A percentile compares a stretch with the other conserved stretches of the same genome.
Evolutionary conservation across 2,329 filamentous ascomycete genomes (phyloP).

Genomic region (Sarocladiaceae sp.): DNA sequence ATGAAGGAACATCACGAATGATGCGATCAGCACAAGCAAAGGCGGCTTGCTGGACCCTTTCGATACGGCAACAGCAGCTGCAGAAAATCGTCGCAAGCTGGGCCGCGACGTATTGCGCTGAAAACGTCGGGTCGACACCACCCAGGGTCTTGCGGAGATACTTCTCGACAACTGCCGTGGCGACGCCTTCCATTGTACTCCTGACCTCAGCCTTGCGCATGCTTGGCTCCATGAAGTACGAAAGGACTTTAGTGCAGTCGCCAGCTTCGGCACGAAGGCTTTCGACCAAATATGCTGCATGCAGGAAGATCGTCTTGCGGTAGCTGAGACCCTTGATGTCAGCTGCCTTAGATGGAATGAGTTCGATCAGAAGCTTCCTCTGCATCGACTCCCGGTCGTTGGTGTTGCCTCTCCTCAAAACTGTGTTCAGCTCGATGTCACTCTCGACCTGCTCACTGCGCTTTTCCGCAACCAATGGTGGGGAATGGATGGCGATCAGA

Average conservation of each 20-base stretch:
- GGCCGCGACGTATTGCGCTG: slow-evolving; percentile 84
- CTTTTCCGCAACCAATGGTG: slow-evolving; percentile 82
- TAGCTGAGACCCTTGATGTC: slow-evolving; percentile 84
- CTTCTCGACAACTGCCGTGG: slow-evolving; percentile 66
- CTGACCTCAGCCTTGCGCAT: slow-evolving; percentile 62
- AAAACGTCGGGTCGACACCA: slow-evolving; percentile 71
- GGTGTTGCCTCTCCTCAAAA: slow-evolving; percentile 81
- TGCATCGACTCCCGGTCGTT: slow-evolving; percentile 73
- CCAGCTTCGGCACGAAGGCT: slow-evolving; percentile 80
- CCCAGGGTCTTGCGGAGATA: slow-evolving; percentile 74
- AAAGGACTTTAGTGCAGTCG: slow-evolving; percentile 83
- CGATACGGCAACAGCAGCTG: slow-evolving; percentile 89
- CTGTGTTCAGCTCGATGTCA: slow-evolving; percentile 93
- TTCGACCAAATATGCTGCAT: slow-evolving; percentile 85
- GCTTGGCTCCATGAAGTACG: slow-evolving; percentile 93
- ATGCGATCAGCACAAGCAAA: slow-evolving; percentile 80
- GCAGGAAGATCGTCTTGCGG: slow-evolving; percentile 86
- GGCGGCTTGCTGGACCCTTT: slow-evolving; percentile 85
- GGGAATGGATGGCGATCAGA: slow-evolving; percentile 80
- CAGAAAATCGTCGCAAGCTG: slow-evolving; percentile 84
- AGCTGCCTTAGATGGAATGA: slow-evolving; percentile 70
- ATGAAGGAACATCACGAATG: slow-evolving; percentile 78
- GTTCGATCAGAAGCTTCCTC: slow-evolving; percentile 69
- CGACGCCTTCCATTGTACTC: slow-evolving; percentile 61
- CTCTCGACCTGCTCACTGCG: slow-evolving; percentile 88